Conservation (phyloP, 345 rosid species). For the Noccaea bulbosa region DNA sequence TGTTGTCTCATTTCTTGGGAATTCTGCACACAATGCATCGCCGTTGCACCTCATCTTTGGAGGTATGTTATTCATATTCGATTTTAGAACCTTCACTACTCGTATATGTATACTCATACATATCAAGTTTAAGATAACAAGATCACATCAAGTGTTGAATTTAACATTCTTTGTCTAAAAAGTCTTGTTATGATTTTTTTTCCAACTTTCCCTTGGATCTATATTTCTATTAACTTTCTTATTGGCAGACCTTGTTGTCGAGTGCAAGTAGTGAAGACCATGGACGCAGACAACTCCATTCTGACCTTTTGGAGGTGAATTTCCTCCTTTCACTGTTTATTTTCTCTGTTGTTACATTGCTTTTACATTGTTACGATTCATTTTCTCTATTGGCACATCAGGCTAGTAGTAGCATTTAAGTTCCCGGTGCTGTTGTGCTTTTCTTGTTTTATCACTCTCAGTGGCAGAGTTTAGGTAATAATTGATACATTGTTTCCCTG, state of each 20-base stretch:
- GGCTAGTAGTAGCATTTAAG: slow-evolving; percentile 9
- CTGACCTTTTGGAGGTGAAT: slow-evolving; percentile 80
- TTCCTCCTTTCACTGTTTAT: neutral
- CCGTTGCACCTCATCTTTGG: slow-evolving; percentile 77
- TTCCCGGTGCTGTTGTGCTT: neutral
- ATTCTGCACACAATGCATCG: slow-evolving; percentile 83
- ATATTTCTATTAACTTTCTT: neutral
- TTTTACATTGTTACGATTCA: neutral
- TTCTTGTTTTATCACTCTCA: neutral
- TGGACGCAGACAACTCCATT: slow-evolving; percentile 49
- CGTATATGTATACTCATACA: neutral
- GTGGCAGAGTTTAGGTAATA: slow-evolving; percentile 14
- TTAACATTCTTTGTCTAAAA: neutral
- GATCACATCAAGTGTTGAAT: slow-evolving; percentile 8
- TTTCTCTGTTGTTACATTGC: slow-evolving; percentile 13
- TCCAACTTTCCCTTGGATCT: neutral
- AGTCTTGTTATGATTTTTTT: slow-evolving; percentile 1
- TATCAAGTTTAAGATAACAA: slow-evolving; percentile 2
- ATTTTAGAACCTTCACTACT: neutral
- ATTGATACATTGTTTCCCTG: slow-evolving; percentile 6
- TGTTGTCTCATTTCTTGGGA: slow-evolving; percentile 70
- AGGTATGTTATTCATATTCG: slow-evolving; percentile 54
- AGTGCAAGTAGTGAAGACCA: slow-evolving; percentile 51
- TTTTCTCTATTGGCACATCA: slow-evolving; percentile 13
- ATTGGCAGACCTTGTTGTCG: slow-evolving; percentile 60